phyloP scores from a whole-genome alignment of 129 eudicot species.

The Flaveria robusta region DNA sequence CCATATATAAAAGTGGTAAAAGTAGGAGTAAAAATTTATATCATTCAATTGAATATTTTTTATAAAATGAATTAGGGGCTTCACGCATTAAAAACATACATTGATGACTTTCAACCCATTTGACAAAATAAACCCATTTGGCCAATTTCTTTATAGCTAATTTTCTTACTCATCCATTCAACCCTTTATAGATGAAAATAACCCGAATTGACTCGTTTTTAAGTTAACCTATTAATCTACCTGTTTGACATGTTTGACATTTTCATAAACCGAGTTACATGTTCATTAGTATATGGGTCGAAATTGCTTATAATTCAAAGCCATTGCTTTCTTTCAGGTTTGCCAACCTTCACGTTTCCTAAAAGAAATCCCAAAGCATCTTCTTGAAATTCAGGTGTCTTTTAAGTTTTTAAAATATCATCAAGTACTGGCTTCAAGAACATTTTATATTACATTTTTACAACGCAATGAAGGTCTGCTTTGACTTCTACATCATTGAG shows the following conservation, averaged over 20 bases:
- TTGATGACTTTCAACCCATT: not conserved
- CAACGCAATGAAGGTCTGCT: conserved; percentile 11
- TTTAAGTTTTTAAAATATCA: conserved; percentile 18
- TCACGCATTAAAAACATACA: not conserved
- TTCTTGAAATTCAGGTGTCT: conserved; percentile 67
- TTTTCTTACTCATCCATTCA: not conserved
- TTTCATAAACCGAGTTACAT: not conserved
- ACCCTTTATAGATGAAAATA: not conserved
- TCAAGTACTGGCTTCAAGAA: not conserved
- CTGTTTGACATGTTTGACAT: conserved; percentile 5
- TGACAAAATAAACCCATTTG: not conserved
- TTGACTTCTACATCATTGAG: conserved; percentile 1
- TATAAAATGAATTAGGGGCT: not conserved
- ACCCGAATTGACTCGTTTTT: not conserved
- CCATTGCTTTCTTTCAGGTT: conserved; percentile 51
- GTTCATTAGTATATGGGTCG: not conserved
- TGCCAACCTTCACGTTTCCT: conserved; percentile 94
- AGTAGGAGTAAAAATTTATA: not conserved
- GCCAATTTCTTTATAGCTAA: not conserved
- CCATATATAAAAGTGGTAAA: not conserved
- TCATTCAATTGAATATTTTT: not conserved
- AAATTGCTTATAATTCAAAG: not conserved
- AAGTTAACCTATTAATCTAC: not conserved
- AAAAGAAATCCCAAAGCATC: conserved; percentile 85
- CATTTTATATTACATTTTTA: not conserved